Evolutionary conservation across 2,329 filamentous ascomycete species (phyloP).

Genomic region (Diaporthe ampelina): DNA sequence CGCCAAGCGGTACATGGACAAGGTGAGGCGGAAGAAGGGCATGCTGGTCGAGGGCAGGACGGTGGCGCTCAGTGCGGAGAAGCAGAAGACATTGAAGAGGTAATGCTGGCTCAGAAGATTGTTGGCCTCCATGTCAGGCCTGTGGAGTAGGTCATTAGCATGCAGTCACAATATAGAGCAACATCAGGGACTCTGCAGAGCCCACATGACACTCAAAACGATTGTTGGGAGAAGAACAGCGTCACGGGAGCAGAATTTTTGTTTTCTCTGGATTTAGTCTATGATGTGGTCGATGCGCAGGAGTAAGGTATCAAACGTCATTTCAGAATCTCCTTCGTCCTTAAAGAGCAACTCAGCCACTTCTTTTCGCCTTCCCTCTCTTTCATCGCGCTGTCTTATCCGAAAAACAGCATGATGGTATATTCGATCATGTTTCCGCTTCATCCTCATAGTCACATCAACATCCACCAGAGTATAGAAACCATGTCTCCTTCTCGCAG

Average conservation of each 20-base stretch:
- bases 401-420: constrained; percentile 17
- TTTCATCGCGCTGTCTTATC: constrained; percentile 15
- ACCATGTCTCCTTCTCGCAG: constrained; percentile 23
- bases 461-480: constrained; percentile 37
- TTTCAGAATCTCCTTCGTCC: constrained; percentile 21
- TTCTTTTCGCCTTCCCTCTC: constrained; percentile 6
- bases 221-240: not conserved
- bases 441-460: constrained; percentile 25
- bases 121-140: not conserved
- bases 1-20: constrained; percentile 95
- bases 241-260: constrained; percentile 24
- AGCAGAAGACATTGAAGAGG: constrained; percentile 81
- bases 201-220: not conserved
- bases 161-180: not conserved
- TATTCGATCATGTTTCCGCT: constrained; percentile 26
- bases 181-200: not conserved
- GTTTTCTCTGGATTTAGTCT: constrained; percentile 36
- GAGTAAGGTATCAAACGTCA: constrained; percentile 27
- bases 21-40: constrained; percentile 88
- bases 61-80: constrained; percentile 89
- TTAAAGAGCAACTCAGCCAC: constrained; percentile 18
- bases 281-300: constrained; percentile 36
- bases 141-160: not conserved
- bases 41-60: constrained; percentile 84
- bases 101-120: constrained; percentile 48